Conservation (phyloP, 163 green algal species). For the Trebouxiophyceae sp. region DNA sequence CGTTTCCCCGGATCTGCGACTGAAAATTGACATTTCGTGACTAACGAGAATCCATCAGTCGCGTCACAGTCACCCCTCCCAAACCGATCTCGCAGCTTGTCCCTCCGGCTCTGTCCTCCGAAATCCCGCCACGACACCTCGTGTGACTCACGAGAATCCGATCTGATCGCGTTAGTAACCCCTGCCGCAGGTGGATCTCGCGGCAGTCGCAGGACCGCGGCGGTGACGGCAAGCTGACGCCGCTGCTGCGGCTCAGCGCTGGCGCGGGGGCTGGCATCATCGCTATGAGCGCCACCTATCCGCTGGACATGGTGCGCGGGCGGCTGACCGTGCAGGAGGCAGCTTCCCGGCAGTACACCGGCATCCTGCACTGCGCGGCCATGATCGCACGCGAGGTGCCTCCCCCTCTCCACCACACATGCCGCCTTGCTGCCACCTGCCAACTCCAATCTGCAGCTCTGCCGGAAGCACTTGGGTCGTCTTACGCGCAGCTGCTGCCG, state of each 20-base stretch:
- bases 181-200: conserved; percentile 49
- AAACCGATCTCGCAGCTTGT: too few relatives aligned
- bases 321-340: conserved; percentile 83
- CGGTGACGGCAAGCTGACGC: conserved; percentile 81
- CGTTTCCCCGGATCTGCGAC: too few relatives aligned
- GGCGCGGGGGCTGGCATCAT: conserved; percentile 92
- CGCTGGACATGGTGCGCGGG: conserved; percentile 96
- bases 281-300: conserved; percentile 95
- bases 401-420: too few relatives aligned
- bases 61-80: neutral
- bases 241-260: conserved; percentile 70
- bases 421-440: too few relatives aligned
- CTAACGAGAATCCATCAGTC: too few relatives aligned
- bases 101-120: neutral
- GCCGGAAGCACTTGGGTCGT: too few relatives aligned
- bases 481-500: too few relatives aligned
- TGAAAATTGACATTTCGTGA: too few relatives aligned
- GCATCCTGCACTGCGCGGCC: conserved; percentile 78
- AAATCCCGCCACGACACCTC: too few relatives aligned
- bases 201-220: conserved; percentile 57
- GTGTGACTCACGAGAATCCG: too few relatives aligned
- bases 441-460: too few relatives aligned
- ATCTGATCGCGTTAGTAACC: conserved; percentile 61
- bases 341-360: conserved; percentile 64
- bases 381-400: conserved; percentile 67